Base-by-base conservation (phyloP, 257 asterid species). In the Solanum piurae region DNA sequence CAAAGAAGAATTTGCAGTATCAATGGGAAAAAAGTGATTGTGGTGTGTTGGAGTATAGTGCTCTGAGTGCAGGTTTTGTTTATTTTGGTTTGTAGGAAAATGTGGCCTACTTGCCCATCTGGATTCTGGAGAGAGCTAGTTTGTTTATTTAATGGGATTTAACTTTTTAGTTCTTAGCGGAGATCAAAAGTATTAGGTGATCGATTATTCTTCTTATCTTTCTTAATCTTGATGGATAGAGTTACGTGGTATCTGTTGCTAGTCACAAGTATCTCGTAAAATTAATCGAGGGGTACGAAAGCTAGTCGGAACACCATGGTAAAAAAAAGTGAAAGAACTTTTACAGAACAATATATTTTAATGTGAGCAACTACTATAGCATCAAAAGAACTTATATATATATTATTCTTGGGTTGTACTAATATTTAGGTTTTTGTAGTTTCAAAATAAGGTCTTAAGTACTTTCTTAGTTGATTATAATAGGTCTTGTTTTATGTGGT, bases 21-120 rank as follows among this genome's bases (percentile, higher is more conserved):
- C 29, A 5, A 80, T 18, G 62, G 66, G 58, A 9, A 46, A 79
- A 79, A 66, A 58, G 83, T 74, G 42, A 62, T n/a, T 52, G 64
- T 85, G 87, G 88, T 83, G 88, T 84, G 85, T 74, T 86, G 92
- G 90, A 86, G 79, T 92, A 77, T 89, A 83, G 86, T 87, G 87
- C 84, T 83, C 76, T 79, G 14, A 68, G 27, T 80, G 83, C 38
- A 27, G 60, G 18, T 60, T 84, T 60, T 84, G 58, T 84, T 84
- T 37, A 84, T 64, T 25, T 62, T 38, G 1, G 66, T 31, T 80
- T 80, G 68, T 40, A 18, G 38, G 18, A 10, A 46, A 29, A 27
- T 49, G 9, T 27, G 69, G 68, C 85, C 84, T 79, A 27, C 64
- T 21, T 44, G 60, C 84, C 85, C 85, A 80, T 49, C 69, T 80